These are phyloP conservation scores for Blastobotrys persicus DNA, from an alignment of 1,139 yeast species.

Conservation along the genomic window DNA sequence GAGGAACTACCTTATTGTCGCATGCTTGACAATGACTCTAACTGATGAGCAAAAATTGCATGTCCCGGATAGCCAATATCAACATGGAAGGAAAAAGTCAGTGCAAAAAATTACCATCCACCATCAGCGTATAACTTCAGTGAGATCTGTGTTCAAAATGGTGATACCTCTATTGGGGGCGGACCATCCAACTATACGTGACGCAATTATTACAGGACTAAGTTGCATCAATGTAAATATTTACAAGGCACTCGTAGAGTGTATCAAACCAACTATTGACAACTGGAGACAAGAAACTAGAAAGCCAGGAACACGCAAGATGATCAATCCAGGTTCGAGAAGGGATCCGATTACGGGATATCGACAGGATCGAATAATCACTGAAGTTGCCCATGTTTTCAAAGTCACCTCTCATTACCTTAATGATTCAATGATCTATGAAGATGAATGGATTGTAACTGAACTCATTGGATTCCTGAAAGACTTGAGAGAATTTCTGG, in stretches of 20 bases:
- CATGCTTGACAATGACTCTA: constrained; percentile 86
- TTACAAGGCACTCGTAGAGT: constrained; percentile 76
- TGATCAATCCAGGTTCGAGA: constrained; percentile 6
- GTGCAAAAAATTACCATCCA: constrained; percentile 69
- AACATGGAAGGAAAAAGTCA: constrained; percentile 67
- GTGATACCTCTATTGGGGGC: constrained; percentile 78
- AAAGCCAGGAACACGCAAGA: not conserved
- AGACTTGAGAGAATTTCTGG: constrained; percentile 61
- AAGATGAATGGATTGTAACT: constrained; percentile 68
- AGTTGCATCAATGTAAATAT: constrained; percentile 90
- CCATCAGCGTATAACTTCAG: constrained; percentile 90
- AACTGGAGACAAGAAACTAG: constrained; percentile 34
- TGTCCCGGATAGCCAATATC: constrained; percentile 46
- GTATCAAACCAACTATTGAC: constrained; percentile 60
- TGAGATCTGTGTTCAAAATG: constrained; percentile 84
- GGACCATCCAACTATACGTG: constrained; percentile 68
- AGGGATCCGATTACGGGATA: constrained; percentile 23
- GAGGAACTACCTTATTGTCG: constrained; percentile 84
- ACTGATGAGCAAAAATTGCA: constrained; percentile 79
- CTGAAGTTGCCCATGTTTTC: constrained; percentile 77
- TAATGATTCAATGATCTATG: constrained; percentile 48
- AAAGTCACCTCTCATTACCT: constrained; percentile 68
- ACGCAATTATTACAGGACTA: constrained; percentile 81
- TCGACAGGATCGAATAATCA: constrained; percentile 55
- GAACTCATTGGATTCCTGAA: constrained; percentile 65